These are phyloP conservation scores for Hygrophoropsis aurantiaca DNA, from an alignment of 768 basidiomycete genomes.

Conservation along the genomic window DNA sequence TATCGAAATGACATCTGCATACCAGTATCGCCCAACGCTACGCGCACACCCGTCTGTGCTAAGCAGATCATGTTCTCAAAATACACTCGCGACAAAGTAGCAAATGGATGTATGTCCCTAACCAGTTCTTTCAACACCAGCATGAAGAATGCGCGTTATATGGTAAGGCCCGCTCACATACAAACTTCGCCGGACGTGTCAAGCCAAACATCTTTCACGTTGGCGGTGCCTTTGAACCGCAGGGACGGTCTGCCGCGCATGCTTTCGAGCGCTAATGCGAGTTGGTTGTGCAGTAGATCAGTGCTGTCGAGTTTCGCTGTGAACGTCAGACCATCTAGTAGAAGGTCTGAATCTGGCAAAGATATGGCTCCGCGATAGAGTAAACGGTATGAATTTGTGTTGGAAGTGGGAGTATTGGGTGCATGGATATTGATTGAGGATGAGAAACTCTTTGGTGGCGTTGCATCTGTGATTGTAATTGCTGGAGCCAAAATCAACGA, in stretches of 20 bases:
- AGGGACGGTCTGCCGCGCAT: constrained; percentile 75
- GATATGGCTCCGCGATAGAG: constrained; percentile 77
- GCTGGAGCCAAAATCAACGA: not conserved
- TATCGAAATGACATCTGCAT: constrained; percentile 20
- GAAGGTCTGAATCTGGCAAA: constrained; percentile 68
- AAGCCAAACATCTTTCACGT: constrained; percentile 54
- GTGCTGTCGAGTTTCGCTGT: constrained; percentile 43
- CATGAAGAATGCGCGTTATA: not conserved
- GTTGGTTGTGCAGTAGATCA: constrained; percentile 61
- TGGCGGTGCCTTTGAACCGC: constrained; percentile 53
- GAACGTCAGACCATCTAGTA: constrained; percentile 75
- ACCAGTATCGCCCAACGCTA: constrained; percentile 73
- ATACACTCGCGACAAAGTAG: constrained; percentile 60
- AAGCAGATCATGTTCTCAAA: constrained; percentile 73
- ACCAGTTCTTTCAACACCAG: not conserved
- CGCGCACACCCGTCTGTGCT: constrained; percentile 56
- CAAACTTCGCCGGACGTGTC: constrained; percentile 55
- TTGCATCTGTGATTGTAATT: constrained; percentile 17
- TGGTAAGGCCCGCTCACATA: constrained; percentile 43
- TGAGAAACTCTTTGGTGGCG: constrained; percentile 16
- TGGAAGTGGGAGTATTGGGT: not conserved
- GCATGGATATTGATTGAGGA: constrained; percentile 1
- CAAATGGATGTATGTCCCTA: constrained; percentile 72
- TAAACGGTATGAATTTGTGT: constrained; percentile 44
- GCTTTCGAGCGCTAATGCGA: constrained; percentile 73